Evolutionary conservation across 139 green algal species (phyloP).

Genomic region (Penium margaritaceum): DNA sequence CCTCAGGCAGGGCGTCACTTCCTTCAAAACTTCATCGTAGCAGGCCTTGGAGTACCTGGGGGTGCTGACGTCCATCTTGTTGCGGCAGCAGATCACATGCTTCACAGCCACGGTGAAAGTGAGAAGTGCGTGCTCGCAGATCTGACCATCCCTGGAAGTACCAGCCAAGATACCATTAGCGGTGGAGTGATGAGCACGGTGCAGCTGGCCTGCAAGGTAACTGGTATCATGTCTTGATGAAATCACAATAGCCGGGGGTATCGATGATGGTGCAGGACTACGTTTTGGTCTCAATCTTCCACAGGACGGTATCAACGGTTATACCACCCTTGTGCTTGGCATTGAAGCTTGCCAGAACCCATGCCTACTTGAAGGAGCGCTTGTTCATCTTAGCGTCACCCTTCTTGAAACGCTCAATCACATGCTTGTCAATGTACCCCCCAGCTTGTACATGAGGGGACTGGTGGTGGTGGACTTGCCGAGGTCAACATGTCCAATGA

Average conservation of each 20-base stretch:
- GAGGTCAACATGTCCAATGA: conserved; percentile 81
- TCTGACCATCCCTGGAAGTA: conserved; percentile 79
- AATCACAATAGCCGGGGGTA: conserved; percentile 81
- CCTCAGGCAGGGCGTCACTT: conserved; percentile 84
- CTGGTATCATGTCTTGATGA: conserved; percentile 99
- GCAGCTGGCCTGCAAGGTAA: conserved; percentile 50
- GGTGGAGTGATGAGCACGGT: conserved; percentile 76
- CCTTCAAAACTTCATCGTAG: conserved; percentile 91
- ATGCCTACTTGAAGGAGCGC: conserved; percentile 82
- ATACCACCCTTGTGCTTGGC: conserved; percentile 62
- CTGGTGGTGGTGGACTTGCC: conserved; percentile 93
- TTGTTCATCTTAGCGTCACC: conserved; percentile 72
- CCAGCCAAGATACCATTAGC: conserved; percentile 48
- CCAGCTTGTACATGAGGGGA: conserved; percentile 92
- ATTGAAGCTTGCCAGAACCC: conserved; percentile 84
- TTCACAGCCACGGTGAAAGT: conserved; percentile 94
- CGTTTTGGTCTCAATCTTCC: conserved; percentile 97
- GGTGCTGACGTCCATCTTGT: conserved; percentile 78
- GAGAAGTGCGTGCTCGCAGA: conserved; percentile 92
- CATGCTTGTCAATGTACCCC: conserved; percentile 92
- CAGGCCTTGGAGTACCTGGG: conserved; percentile 80
- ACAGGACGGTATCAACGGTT: conserved; percentile 81
- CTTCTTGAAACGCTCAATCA: conserved; percentile 88
- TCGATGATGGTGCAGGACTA: conserved; percentile 89
- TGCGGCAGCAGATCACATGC: conserved; percentile 81